A percentile compares a stretch with the other conserved stretches of the same genome.
Conservation (phyloP, 164 flowering plant species). For the Macadamia integrifolia region DNA sequence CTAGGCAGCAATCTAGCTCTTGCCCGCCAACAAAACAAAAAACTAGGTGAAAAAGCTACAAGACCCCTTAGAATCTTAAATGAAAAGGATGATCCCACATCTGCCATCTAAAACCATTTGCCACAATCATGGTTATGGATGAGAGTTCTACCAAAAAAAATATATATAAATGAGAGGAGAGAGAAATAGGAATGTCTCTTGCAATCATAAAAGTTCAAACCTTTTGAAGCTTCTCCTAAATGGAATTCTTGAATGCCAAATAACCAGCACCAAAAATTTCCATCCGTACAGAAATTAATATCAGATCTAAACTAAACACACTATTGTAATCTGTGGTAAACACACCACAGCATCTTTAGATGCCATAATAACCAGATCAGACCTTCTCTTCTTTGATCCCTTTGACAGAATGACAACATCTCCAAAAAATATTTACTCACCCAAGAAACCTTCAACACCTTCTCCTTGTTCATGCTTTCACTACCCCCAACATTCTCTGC, state of each 20-base stretch:
- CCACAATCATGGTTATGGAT: too few species aligned
- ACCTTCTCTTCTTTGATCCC: constrained; percentile 52
- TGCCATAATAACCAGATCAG: constrained; percentile 78
- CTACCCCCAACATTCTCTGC: constrained; percentile 15
- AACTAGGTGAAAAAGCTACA: too few species aligned
- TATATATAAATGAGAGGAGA: too few species aligned
- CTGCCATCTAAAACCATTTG: too few species aligned
- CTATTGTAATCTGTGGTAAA: constrained; percentile 4
- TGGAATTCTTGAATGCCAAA: constrained; percentile 46
- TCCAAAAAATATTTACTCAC: constrained; percentile 47
- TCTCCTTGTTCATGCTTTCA: constrained; percentile 46
- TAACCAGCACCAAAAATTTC: background rate
- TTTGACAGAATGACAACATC: constrained; percentile 57
- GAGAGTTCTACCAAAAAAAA: too few species aligned
- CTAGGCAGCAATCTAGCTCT: too few species aligned
- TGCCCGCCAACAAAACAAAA: too few species aligned
- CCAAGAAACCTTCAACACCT: constrained; percentile 77
- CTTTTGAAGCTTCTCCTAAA: constrained; percentile 61
- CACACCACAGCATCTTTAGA: constrained; percentile 72
- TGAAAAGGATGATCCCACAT: too few species aligned
- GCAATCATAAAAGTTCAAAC: constrained; percentile 19
- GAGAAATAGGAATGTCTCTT: too few species aligned
- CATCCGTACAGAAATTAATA: background rate
- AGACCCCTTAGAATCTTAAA: too few species aligned
- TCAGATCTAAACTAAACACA: background rate